Base-by-base conservation (phyloP, 371 early-diverging fungal species). In the Blastocladiella emersonii region DNA sequence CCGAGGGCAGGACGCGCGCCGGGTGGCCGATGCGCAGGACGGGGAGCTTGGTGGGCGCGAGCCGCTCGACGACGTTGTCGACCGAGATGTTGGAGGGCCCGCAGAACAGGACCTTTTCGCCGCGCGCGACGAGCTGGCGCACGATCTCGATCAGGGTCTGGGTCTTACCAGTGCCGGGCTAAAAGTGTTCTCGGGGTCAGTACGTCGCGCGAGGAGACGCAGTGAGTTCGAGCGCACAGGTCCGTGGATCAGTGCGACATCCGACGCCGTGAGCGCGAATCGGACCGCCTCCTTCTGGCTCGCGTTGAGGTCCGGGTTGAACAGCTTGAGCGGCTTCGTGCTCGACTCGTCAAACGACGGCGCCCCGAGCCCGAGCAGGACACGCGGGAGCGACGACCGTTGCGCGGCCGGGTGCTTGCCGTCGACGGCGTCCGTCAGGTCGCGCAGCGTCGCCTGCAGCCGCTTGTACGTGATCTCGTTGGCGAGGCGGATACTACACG, bases 71-170 rank as follows among this genome's bases (percentile, higher is more conserved):
- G 56, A 91, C 67, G 63, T 90, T 91, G 69, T 92, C 93, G 12
- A 96, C 93, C 34, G 92, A 82, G 41, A 93, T 85, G 70, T 98
- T 98, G 34, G 90, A 90, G 1, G 96, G 95, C 0, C 91, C 97
- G 70, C 95, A 94, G 1, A 95, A 94, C 8, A 98, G 74, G 2
- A 98, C 82, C 0, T 84, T 75, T 37, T 84, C 75, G 27, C 82
- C 79, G 25, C 78, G 75, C 10, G 72, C 67, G 1, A 87, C 77
- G 6, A 95, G 71, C 67, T 92, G 91, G 32, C 85, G 80, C 43
- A 95, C 82, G 32, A 95, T 80, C 69, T 92, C 92, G 3, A 94
- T 84, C 8, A 95, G 67, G 3, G 94, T 93, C 66, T 87, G 84
- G 0, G 98, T 95, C 72, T 98, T 98, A 25, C 98, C 98, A 10